phyloP scores from a whole-genome alignment of 441 rosid species.

The Syzygium syzygioides region DNA sequence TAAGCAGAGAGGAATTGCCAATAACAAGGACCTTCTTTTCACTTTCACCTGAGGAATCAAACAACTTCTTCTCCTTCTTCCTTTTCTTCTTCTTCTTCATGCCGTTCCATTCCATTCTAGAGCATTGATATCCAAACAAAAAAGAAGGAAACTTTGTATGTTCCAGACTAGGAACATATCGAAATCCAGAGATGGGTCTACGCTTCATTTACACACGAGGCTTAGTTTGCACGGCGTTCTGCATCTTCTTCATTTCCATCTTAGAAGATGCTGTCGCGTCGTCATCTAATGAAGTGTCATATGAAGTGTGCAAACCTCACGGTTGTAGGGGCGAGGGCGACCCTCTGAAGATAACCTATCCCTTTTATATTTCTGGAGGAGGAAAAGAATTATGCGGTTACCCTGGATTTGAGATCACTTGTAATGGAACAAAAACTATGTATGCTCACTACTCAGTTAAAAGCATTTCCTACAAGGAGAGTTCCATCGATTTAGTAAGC shows the following conservation, averaged over 20 bases:
- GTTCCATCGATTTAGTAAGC: not conserved
- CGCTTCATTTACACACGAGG: too few relatives aligned
- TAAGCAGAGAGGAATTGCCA: not conserved
- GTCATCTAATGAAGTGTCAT: too few relatives aligned
- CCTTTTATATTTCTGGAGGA: not conserved
- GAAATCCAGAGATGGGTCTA: too few relatives aligned
- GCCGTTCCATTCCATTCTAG: not conserved
- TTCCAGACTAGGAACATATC: too few relatives aligned
- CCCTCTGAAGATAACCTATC: not conserved
- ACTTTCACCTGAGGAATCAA: not conserved
- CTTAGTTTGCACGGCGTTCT: too few relatives aligned
- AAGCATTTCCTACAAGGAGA: not conserved
- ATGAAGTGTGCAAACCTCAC: too few relatives aligned
- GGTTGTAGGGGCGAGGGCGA: not conserved
- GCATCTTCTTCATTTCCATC: too few relatives aligned
- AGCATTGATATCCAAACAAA: not conserved
- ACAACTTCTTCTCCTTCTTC: too few relatives aligned
- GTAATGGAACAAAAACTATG: not conserved
- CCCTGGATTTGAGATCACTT: not conserved
- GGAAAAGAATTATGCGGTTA: not conserved
- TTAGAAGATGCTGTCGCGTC: not conserved
- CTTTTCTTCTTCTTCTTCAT: not conserved
- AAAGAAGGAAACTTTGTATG: too few relatives aligned
- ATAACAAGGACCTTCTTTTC: not conserved
- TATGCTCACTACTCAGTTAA: not conserved